A percentile compares a stretch with the other conserved stretches of the same genome.
phyloP scores from a whole-genome alignment of 2,329 filamentous ascomycete genomes.

The Phaeoacremonium minimum region DNA sequence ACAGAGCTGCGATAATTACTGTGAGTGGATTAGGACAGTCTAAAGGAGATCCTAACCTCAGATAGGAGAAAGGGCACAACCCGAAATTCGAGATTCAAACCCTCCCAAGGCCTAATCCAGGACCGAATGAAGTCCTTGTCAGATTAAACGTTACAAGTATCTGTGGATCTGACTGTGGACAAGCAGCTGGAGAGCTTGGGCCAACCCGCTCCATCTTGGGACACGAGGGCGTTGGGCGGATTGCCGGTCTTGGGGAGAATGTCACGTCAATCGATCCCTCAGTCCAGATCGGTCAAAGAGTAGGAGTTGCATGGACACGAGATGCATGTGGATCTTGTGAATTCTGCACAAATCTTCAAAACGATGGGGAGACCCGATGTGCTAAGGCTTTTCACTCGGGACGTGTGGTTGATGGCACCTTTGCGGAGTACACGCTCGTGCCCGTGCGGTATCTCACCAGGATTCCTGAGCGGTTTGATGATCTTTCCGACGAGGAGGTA shows the following conservation, averaged over 20 bases:
- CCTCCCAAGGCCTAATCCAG: constrained; percentile 17
- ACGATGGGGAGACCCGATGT: constrained; percentile 30
- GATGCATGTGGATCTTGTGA: constrained; percentile 29
- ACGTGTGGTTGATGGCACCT: constrained; percentile 27
- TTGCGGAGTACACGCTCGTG: constrained; percentile 30
- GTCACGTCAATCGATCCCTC: constrained; percentile 16
- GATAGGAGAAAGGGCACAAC: constrained; percentile 4
- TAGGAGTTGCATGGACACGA: constrained; percentile 33
- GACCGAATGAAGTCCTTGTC: constrained; percentile 27
- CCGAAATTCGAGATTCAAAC: constrained; percentile 13
- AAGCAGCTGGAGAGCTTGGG: constrained; percentile 31
- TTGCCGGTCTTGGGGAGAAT: constrained; percentile 29
- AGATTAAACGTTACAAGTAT: constrained; percentile 27
- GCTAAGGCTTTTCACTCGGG: constrained; percentile 25
- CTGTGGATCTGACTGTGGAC: constrained; percentile 31
- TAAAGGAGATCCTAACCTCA: no score
- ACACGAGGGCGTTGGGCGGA: constrained; percentile 38
- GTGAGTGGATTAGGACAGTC: no score
- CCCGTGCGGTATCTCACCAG: constrained; percentile 26
- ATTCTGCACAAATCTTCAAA: constrained; percentile 16
- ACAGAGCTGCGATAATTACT: no score
- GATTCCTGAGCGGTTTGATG: constrained; percentile 20
- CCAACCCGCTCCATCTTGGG: constrained; percentile 28
- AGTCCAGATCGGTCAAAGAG: constrained; percentile 24
- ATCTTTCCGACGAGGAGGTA: constrained; percentile 25